A percentile compares a stretch with the other conserved stretches of the same genome.
These are phyloP conservation scores for Colletotrichum echinochloae DNA, from an alignment of 2,329 filamentous ascomycete species.

Conservation along the genomic window DNA sequence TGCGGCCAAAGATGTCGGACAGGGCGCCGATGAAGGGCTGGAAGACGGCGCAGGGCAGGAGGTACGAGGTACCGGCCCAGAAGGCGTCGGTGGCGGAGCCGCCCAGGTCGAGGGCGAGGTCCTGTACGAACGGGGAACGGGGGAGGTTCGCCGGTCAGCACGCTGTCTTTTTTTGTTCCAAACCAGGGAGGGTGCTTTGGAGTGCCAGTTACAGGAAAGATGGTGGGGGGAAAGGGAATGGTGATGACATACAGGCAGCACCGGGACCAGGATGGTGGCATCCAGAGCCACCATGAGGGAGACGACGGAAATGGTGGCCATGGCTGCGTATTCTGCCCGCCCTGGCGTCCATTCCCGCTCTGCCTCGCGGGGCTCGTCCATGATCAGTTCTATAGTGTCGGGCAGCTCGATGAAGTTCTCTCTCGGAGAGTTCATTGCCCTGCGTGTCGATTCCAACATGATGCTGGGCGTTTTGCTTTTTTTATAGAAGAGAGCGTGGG, in stretches of 20 bases:
- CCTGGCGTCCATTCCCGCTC: slow-evolving; percentile 50
- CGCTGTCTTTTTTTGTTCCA: neutral
- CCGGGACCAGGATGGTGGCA: slow-evolving; percentile 59
- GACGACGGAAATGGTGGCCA: slow-evolving; percentile 55
- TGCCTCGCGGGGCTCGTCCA: neutral
- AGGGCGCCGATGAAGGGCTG: slow-evolving; percentile 10
- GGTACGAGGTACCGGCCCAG: slow-evolving; percentile 8
- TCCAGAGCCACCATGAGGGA: slow-evolving; percentile 63
- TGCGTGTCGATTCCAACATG: neutral
- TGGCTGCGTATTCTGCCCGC: slow-evolving; percentile 54
- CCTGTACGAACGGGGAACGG: neutral
- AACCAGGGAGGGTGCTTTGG: no score
- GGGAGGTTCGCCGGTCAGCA: neutral
- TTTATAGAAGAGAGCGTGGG: neutral
- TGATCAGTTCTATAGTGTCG: neutral
- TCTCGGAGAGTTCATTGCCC: neutral
- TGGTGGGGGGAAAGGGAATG: neutral
- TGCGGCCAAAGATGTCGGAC: slow-evolving; percentile 13
- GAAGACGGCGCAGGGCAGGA: neutral
- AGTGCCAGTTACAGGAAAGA: no score
- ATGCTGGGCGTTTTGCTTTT: no score
- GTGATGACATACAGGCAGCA: slow-evolving; percentile 52
- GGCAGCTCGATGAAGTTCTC: neutral
- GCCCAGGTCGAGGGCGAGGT: neutral
- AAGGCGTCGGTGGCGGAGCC: slow-evolving; percentile 8